Conservation (phyloP, 2,329 filamentous ascomycete genomes). For the Botryotinia globosa region DNA sequence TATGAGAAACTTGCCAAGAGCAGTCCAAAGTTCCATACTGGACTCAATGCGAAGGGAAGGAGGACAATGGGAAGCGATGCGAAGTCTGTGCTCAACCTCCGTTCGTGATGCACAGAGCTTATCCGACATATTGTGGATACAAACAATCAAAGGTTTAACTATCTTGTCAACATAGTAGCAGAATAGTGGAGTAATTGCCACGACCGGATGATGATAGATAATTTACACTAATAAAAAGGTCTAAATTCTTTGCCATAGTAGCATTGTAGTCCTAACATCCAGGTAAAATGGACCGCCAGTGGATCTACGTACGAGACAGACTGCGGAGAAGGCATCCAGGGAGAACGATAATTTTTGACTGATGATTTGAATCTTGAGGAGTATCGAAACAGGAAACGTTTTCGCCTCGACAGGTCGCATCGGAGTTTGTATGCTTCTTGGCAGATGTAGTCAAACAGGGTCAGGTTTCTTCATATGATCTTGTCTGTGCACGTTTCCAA, state of each 20-base stretch:
- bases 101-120: not conserved
- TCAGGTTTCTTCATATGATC: constrained; percentile 6
- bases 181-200: constrained; percentile 1
- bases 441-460: constrained; percentile 19
- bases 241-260: not conserved
- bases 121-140: constrained; percentile 6
- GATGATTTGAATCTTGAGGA: not conserved
- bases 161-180: not conserved
- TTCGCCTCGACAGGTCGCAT: constrained; percentile 15
- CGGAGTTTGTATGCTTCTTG: constrained; percentile 1
- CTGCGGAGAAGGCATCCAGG: constrained; percentile 1
- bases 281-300: not conserved
- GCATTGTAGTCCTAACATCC: constrained; percentile 2
- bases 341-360: not conserved
- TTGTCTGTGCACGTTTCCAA: constrained; percentile 21
- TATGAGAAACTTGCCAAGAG: constrained; percentile 25
- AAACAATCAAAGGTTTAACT: constrained; percentile 4
- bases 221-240: too few relatives aligned
- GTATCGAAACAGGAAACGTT: constrained; percentile 15
- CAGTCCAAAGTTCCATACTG: constrained; percentile 17
- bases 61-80: constrained; percentile 3
- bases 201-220: constrained; percentile 7
- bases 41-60: not conserved
- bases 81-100: constrained; percentile 7
- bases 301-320: constrained; percentile 2